Percentiles rank a stretch among this genome's conserved stretches.
Evolutionary conservation across 2,329 filamentous ascomycete genomes (phyloP).

Genomic region (Fusarium anthophilum): DNA sequence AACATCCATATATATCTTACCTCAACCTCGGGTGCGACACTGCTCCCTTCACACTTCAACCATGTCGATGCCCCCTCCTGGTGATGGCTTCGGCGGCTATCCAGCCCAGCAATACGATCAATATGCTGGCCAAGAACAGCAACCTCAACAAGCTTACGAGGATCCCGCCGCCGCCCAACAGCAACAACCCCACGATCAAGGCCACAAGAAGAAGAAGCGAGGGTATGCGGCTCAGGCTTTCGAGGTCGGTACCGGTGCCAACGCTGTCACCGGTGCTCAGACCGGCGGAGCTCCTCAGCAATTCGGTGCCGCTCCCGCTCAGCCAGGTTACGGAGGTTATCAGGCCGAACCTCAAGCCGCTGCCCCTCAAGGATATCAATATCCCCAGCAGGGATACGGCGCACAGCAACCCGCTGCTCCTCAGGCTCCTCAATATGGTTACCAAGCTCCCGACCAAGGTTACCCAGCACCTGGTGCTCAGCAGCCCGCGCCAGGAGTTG

Average conservation of each 20-base stretch:
- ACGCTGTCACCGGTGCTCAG: conserved; percentile 69
- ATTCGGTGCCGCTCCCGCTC: conserved; percentile 59
- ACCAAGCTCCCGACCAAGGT: conserved; percentile 73
- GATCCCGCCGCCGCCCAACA: conserved; percentile 45
- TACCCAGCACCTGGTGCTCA: conserved; percentile 65
- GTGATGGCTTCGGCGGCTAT: conserved; percentile 57
- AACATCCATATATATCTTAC: conserved; percentile 5
- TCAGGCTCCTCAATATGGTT: conserved; percentile 61
- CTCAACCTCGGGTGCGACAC: conserved; percentile 39
- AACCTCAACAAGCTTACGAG: conserved; percentile 53
- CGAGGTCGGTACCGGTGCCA: conserved; percentile 88
- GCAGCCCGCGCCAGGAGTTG: conserved; percentile 54
- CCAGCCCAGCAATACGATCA: conserved; percentile 55
- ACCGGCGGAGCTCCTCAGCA: conserved; percentile 48
- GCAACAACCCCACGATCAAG: conserved; percentile 47
- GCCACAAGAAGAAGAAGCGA: conserved; percentile 85
- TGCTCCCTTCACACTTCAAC: conserved; percentile 44
- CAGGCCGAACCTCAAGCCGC: conserved; percentile 57
- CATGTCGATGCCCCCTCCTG: conserved; percentile 66
- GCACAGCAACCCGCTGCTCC: conserved; percentile 52
- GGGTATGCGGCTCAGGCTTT: conserved; percentile 95
- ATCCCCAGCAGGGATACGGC: conserved; percentile 56
- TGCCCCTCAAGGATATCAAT: conserved; percentile 53
- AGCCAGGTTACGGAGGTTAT: conserved; percentile 68
- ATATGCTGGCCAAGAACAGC: conserved; percentile 53